Conservation (phyloP, 768 basidiomycete genomes). For the Calvatia gigantea region DNA sequence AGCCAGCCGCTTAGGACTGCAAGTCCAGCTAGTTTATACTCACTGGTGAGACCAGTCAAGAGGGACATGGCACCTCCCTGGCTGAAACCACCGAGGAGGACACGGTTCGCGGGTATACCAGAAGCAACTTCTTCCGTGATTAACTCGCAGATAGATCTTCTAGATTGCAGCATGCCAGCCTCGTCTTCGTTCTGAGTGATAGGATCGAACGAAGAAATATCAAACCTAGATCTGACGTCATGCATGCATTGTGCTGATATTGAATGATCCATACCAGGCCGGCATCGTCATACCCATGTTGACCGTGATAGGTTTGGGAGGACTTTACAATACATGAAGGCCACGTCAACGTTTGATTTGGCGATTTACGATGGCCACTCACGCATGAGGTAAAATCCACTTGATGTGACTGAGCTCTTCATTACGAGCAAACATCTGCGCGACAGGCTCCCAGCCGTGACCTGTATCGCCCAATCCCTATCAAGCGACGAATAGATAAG, state of each 20-base stretch:
- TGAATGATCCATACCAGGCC: slow-evolving; percentile 58
- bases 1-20: slow-evolving; percentile 79
- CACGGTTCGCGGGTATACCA: slow-evolving; percentile 64
- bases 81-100: slow-evolving; percentile 86
- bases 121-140: slow-evolving; percentile 72
- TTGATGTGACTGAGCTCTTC: slow-evolving; percentile 68
- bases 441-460: slow-evolving; percentile 74
- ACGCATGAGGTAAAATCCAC: slow-evolving; percentile 88
- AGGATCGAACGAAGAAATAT: slow-evolving; percentile 65
- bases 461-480: slow-evolving; percentile 79
- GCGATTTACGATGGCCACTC: slow-evolving; percentile 25
- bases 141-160: slow-evolving; percentile 57
- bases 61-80: slow-evolving; percentile 82
- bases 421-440: slow-evolving; percentile 57
- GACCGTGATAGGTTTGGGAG: slow-evolving; percentile 61
- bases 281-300: slow-evolving; percentile 75
- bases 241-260: slow-evolving; percentile 7
- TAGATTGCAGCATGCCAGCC: slow-evolving; percentile 66
- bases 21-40: slow-evolving; percentile 68
- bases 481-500: slow-evolving; percentile 3
- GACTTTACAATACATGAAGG: slow-evolving; percentile 30
- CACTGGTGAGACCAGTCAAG: slow-evolving; percentile 66
- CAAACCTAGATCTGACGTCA: slow-evolving; percentile 53
- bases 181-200: slow-evolving; percentile 71
- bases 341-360: background rate